A percentile compares a stretch with the other conserved stretches of the same genome.
These are phyloP conservation scores for Pichia sp. DNA, from an alignment of 1,139 yeast genomes.

Conservation along the genomic window DNA sequence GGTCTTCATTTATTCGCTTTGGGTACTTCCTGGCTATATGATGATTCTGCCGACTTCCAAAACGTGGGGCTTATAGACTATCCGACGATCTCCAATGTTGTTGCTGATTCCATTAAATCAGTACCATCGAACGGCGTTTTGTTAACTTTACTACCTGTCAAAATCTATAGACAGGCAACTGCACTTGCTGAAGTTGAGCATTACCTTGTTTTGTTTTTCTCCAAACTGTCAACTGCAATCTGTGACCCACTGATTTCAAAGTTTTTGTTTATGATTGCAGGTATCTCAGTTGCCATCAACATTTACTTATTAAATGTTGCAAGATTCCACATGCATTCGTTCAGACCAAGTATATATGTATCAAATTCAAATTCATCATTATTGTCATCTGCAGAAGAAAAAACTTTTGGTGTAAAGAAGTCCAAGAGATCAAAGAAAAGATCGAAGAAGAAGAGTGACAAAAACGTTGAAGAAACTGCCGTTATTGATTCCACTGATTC, in stretches of 20 bases:
- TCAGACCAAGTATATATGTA: background rate
- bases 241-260: slow-evolving; percentile 81
- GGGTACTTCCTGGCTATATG: slow-evolving; percentile 69
- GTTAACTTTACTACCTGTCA: slow-evolving; percentile 64
- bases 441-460: slow-evolving; percentile 16
- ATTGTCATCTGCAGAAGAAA: background rate
- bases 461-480: slow-evolving; percentile 4
- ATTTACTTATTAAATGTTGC: slow-evolving; percentile 79
- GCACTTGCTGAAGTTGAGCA: slow-evolving; percentile 65
- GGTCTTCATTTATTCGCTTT: slow-evolving; percentile 72
- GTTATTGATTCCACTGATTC: background rate
- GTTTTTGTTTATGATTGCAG: slow-evolving; percentile 66
- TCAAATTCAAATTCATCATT: slow-evolving; percentile 1
- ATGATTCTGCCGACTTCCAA: slow-evolving; percentile 38
- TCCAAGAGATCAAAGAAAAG: slow-evolving; percentile 16
- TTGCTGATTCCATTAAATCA: slow-evolving; percentile 22
- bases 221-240: slow-evolving; percentile 64
- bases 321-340: slow-evolving; percentile 42
- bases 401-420: slow-evolving; percentile 5
- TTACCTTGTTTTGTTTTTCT: slow-evolving; percentile 47
- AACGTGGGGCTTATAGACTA: slow-evolving; percentile 19
- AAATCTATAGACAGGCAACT: slow-evolving; percentile 66
- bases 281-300: slow-evolving; percentile 73
- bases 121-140: slow-evolving; percentile 41
- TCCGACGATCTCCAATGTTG: slow-evolving; percentile 31